phyloP scores from a whole-genome alignment of 306 rosid genomes.

The Cucumis cinereus region DNA sequence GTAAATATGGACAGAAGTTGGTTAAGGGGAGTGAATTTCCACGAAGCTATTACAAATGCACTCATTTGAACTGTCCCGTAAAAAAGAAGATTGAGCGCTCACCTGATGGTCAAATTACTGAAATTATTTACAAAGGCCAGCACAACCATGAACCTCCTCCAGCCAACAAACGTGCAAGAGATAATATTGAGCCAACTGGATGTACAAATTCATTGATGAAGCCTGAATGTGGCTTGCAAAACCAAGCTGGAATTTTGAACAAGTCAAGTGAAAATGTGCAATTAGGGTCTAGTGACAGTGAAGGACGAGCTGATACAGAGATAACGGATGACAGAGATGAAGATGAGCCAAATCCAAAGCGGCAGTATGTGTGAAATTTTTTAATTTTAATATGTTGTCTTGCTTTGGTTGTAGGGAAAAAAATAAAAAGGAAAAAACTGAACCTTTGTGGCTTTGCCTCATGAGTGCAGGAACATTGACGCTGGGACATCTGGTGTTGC shows the following conservation, averaged over 20 bases:
- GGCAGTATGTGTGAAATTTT: constrained; percentile 16
- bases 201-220: constrained; percentile 30
- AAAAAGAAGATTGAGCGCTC: constrained; percentile 93
- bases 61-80: constrained; percentile 77
- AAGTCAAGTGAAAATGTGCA: constrained; percentile 28
- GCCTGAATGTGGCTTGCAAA: constrained; percentile 46
- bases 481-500: constrained; percentile 40
- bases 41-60: constrained; percentile 92
- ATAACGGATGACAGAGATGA: constrained; percentile 44
- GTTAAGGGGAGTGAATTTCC: constrained; percentile 96
- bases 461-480: constrained; percentile 57
- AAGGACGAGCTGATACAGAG: constrained; percentile 46
- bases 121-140: constrained; percentile 88
- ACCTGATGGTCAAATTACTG: constrained; percentile 74
- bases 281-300: constrained; percentile 52
- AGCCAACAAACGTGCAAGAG: constrained; percentile 58
- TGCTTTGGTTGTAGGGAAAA: background rate
- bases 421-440: background rate
- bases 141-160: constrained; percentile 84
- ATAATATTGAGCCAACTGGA: constrained; percentile 45
- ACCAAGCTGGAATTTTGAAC: constrained; percentile 35
- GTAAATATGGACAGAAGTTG: constrained; percentile 97
- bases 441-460: background rate
- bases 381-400: background rate
- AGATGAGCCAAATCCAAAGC: constrained; percentile 66